A percentile compares a stretch with the other conserved stretches of the same genome.
These are phyloP conservation scores for Saturnispora hagleri DNA, from an alignment of 805 yeast genomes.

Conservation along the genomic window DNA sequence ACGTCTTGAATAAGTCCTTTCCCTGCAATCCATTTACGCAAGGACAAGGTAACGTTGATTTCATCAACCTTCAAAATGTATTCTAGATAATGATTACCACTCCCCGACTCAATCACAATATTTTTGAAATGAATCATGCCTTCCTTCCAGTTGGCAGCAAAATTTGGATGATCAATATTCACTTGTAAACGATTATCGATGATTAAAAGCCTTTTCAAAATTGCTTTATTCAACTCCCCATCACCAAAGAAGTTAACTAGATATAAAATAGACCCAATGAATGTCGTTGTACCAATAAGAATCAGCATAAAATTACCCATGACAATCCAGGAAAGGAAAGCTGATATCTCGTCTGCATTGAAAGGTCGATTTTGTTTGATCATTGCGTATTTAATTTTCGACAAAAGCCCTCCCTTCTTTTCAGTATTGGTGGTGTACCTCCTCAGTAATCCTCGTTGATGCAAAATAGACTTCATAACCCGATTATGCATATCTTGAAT, in stretches of 20 bases:
- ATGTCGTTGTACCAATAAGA: constrained; percentile 49
- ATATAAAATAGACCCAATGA: constrained; percentile 39
- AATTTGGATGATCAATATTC: constrained; percentile 25
- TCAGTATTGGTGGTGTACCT: background rate
- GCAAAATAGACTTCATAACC: background rate
- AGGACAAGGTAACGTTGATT: constrained; percentile 37
- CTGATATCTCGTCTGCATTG: constrained; percentile 42
- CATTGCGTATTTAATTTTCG: constrained; percentile 35
- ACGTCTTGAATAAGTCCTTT: constrained; percentile 42
- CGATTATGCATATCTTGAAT: background rate
- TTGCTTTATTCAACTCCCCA: constrained; percentile 19
- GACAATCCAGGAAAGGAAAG: constrained; percentile 46
- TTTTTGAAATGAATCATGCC: constrained; percentile 42
- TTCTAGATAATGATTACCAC: constrained; percentile 12
- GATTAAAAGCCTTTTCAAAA: constrained; percentile 24
- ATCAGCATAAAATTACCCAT: constrained; percentile 52
- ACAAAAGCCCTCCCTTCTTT: background rate
- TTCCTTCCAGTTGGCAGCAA: constrained; percentile 37
- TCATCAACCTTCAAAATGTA: constrained; percentile 34
- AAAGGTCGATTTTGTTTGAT: constrained; percentile 40
- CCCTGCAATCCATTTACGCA: constrained; percentile 48
- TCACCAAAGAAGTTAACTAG: constrained; percentile 30
- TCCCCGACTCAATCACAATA: constrained; percentile 21
- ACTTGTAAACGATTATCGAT: constrained; percentile 26
- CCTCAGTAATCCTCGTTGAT: background rate